Conservation (phyloP, 495 filamentous ascomycete genomes). For the Glarea lozoyensis region DNA sequence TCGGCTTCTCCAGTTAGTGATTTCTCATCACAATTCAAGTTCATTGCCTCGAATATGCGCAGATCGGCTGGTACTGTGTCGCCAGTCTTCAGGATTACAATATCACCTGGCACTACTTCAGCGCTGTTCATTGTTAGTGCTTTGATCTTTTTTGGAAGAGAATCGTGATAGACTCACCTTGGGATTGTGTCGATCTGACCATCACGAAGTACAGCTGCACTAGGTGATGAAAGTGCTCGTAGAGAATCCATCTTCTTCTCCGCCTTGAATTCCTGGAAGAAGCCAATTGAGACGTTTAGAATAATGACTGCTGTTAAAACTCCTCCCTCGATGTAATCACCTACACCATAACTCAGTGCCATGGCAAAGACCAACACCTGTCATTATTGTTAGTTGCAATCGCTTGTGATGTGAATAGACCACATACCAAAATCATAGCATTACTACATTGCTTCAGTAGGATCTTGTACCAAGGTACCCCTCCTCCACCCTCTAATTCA, state of each 20-base stretch:
- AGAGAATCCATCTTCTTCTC: conserved; percentile 84
- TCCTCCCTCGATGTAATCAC: conserved; percentile 75
- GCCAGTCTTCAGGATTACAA: conserved; percentile 71
- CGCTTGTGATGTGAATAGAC: neutral
- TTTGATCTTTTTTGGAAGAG: neutral
- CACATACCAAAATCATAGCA: conserved; percentile 56
- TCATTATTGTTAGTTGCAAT: too few species aligned
- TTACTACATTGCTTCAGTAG: conserved; percentile 57
- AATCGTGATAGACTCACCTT: conserved; percentile 28
- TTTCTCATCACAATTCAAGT: conserved; percentile 62
- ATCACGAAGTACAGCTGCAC: conserved; percentile 67
- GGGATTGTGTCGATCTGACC: conserved; percentile 55
- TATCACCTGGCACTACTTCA: conserved; percentile 74
- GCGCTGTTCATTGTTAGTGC: conserved; percentile 34
- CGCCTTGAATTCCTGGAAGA: conserved; percentile 75
- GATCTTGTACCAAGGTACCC: conserved; percentile 54
- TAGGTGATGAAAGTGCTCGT: conserved; percentile 66
- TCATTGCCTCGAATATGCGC: conserved; percentile 69
- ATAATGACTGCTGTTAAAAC: conserved; percentile 75
- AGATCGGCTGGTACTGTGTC: conserved; percentile 77
- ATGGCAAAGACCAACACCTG: conserved; percentile 79
- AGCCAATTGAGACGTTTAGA: conserved; percentile 71
- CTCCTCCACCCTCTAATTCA: conserved; percentile 51
- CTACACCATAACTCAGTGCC: conserved; percentile 70
- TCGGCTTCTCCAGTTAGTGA: conserved; percentile 67